These are phyloP conservation scores for Fusarium dimerum DNA, from an alignment of 2,329 filamentous ascomycete genomes.

Conservation along the genomic window DNA sequence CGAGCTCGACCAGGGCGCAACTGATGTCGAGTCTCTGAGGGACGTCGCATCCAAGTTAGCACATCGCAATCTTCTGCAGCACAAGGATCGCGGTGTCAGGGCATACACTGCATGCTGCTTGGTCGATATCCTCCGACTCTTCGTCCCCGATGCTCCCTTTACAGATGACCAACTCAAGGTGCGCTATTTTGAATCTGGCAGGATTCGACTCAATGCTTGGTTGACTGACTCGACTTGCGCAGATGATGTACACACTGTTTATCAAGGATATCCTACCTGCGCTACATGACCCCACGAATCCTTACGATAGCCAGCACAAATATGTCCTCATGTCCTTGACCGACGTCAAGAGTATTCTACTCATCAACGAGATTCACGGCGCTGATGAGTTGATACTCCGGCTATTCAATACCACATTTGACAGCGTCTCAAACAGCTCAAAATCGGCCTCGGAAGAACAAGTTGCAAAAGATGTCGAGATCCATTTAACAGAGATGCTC, in stretches of 20 bases:
- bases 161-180: slow-evolving; percentile 89
- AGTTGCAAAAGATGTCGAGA: slow-evolving; percentile 89
- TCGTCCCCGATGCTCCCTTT: slow-evolving; percentile 93
- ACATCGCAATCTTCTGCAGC: slow-evolving; percentile 76
- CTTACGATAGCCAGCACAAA: slow-evolving; percentile 91
- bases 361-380: slow-evolving; percentile 84
- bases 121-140: slow-evolving; percentile 89
- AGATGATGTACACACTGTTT: slow-evolving; percentile 94
- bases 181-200: slow-evolving; percentile 14
- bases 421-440: slow-evolving; percentile 75
- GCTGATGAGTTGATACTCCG: slow-evolving; percentile 77
- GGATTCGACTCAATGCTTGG: background rate
- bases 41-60: slow-evolving; percentile 85
- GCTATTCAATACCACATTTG: slow-evolving; percentile 88
- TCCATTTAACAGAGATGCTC: slow-evolving; percentile 85
- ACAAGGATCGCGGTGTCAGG: slow-evolving; percentile 92
- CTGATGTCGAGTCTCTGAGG: slow-evolving; percentile 78
- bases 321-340: slow-evolving; percentile 87
- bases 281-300: slow-evolving; percentile 80
- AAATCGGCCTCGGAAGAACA: slow-evolving; percentile 77
- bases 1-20: slow-evolving; percentile 83
- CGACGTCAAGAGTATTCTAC: slow-evolving; percentile 91
- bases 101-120: slow-evolving; percentile 87
- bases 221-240: slow-evolving; percentile 20
- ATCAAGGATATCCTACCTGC: slow-evolving; percentile 81